Evolutionary conservation across 1,139 yeast species (phyloP).

Genomic region (Yamadazyma dendronema): DNA sequence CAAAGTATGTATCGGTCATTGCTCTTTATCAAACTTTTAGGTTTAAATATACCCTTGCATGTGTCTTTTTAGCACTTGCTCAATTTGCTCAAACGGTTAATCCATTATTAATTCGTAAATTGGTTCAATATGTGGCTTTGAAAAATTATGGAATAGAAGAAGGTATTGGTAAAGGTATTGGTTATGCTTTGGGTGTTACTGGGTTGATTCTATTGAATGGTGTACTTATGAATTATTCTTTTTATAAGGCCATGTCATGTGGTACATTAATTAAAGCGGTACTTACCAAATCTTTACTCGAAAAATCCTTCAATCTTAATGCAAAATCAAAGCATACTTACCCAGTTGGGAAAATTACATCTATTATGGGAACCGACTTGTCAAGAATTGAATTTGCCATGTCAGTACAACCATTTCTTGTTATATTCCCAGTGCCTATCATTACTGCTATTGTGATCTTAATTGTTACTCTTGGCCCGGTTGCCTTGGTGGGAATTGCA

Average conservation of each 20-base stretch:
- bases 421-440: conserved; percentile 32
- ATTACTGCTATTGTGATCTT: conserved; percentile 32
- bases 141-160: conserved; percentile 23
- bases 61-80: conserved; percentile 20
- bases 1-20: conserved; percentile 16
- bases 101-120: conserved; percentile 30
- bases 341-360: conserved; percentile 70
- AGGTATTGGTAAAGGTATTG: conserved; percentile 33
- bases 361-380: conserved; percentile 40
- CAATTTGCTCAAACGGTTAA: conserved; percentile 23
- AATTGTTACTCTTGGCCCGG: conserved; percentile 32
- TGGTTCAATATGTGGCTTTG: conserved; percentile 28
- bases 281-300: conserved; percentile 62
- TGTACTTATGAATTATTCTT: conserved; percentile 12
- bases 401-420: conserved; percentile 31
- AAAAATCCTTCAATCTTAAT: conserved; percentile 64
- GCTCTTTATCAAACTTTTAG: conserved; percentile 31
- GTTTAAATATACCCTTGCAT: conserved; percentile 25
- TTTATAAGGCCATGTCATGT: conserved; percentile 28
- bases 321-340: conserved; percentile 57
- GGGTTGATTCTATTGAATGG: conserved; percentile 36
- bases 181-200: conserved; percentile 35
- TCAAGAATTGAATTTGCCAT: conserved; percentile 38
- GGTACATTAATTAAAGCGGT: conserved; percentile 73
- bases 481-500: conserved; percentile 35